A percentile compares a stretch with the other conserved stretches of the same genome.
Conservation (phyloP, 2,329 filamentous ascomycete species). For the Aureobasidium lini region DNA sequence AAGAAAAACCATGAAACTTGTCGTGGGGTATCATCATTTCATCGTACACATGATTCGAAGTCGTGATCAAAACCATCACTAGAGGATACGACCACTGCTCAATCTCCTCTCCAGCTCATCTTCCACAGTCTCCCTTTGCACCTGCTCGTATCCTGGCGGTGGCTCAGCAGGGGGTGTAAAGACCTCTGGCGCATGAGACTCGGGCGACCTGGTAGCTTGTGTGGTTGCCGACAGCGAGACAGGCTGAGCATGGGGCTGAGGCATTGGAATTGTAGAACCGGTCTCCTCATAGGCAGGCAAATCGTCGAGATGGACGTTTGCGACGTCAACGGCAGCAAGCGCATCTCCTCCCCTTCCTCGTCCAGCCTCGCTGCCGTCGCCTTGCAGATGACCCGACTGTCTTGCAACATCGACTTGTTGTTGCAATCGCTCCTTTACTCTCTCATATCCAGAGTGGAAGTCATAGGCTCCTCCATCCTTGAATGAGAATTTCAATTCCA, state of each 20-base stretch:
- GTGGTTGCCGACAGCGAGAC: slow-evolving; percentile 8
- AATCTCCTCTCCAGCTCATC: slow-evolving; percentile 57
- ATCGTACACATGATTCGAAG: not conserved
- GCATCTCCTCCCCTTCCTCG: slow-evolving; percentile 33
- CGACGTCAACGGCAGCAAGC: slow-evolving; percentile 45
- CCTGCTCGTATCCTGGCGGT: slow-evolving; percentile 86
- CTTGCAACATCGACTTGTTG: slow-evolving; percentile 71
- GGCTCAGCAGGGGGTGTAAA: slow-evolving; percentile 60
- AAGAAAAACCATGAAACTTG: not conserved
- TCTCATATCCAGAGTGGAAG: slow-evolving; percentile 74
- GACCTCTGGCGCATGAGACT: slow-evolving; percentile 15
- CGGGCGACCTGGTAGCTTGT: not conserved
- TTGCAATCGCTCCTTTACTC: slow-evolving; percentile 73
- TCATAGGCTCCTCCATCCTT: slow-evolving; percentile 93
- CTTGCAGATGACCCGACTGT: slow-evolving; percentile 50
- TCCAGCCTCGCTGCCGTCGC: slow-evolving; percentile 30
- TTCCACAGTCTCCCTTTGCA: slow-evolving; percentile 71
- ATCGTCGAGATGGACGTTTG: slow-evolving; percentile 72
- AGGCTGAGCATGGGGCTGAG: slow-evolving; percentile 24
- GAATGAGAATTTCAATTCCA: slow-evolving; percentile 82
- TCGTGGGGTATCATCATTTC: slow-evolving; percentile 7
- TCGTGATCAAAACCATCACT: not conserved
- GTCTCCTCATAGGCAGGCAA: slow-evolving; percentile 76
- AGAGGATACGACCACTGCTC: slow-evolving; percentile 16
- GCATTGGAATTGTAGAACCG: slow-evolving; percentile 20